These are phyloP conservation scores for Tuber umbilicatum DNA, from an alignment of 495 filamentous ascomycete species.

Conservation along the genomic window DNA sequence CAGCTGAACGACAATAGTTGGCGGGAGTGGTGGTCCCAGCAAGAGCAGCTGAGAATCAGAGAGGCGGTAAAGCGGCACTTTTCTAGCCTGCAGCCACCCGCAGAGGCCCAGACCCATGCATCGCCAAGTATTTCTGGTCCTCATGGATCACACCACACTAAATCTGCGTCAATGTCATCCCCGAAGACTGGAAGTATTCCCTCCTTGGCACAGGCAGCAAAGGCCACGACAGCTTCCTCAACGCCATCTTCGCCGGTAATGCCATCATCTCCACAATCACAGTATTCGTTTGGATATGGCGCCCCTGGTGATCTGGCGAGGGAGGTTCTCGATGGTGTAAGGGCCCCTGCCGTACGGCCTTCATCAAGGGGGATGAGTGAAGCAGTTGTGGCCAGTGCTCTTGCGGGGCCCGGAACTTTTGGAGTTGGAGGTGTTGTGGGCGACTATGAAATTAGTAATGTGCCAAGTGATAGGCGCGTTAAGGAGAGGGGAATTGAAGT, in stretches of 20 bases:
- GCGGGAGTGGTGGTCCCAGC: slow-evolving; percentile 66
- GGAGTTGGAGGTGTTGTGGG: slow-evolving; percentile 45
- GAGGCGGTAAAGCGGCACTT: slow-evolving; percentile 56
- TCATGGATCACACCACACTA: background rate
- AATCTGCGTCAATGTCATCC: slow-evolving; percentile 9
- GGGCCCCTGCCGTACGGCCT: slow-evolving; percentile 31
- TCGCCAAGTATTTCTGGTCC: slow-evolving; percentile 6
- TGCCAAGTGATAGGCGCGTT: slow-evolving; percentile 47
- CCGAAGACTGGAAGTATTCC: slow-evolving; percentile 25
- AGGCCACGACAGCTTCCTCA: slow-evolving; percentile 47
- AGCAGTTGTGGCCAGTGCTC: slow-evolving; percentile 39
- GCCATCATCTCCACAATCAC: slow-evolving; percentile 17
- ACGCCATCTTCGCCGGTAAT: slow-evolving; percentile 44
- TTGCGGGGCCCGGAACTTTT: slow-evolving; percentile 33
- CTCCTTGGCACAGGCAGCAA: slow-evolving; percentile 36
- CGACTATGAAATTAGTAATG: slow-evolving; percentile 40
- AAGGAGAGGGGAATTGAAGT: slow-evolving; percentile 53
- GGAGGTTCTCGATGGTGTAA: slow-evolving; percentile 59
- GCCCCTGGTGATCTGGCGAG: slow-evolving; percentile 48
- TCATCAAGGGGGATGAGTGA: slow-evolving; percentile 41
- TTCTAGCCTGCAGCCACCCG: slow-evolving; percentile 44
- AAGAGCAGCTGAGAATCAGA: slow-evolving; percentile 61
- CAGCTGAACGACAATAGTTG: slow-evolving; percentile 55
- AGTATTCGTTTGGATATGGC: slow-evolving; percentile 39
- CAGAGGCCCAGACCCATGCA: slow-evolving; percentile 11